Base-by-base conservation (phyloP, 768 basidiomycete genomes). In the Cubamyces sp. region DNA sequence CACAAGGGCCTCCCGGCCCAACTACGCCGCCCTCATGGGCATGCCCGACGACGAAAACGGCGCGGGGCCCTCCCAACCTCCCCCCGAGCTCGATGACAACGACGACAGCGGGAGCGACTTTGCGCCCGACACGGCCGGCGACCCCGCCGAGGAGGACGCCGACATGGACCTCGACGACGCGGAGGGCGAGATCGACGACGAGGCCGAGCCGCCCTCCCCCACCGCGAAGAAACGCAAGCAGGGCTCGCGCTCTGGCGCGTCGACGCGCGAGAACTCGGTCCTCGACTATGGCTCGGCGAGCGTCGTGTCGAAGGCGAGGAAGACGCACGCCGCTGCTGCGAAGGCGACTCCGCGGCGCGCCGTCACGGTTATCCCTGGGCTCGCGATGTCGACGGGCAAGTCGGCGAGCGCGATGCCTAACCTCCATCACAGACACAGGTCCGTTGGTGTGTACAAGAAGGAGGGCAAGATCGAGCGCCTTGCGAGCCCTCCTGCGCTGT, bases 361-460 rank as follows among this genome's bases (percentile, higher is more conserved):
- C 51, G 64, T 51, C 18, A 28, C 53, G 30, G 66, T 69, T 7
- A 66, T 70, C 6, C 69, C 77, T 0, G 74, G 75, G 26, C 67
- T 66, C n/a, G 62, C 68, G 19, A 64, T 57, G 39, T 59, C 63
- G 2, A 47, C 64, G 9, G 54, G 15, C 28, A 56, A 52, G 0
- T 82, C 82, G 14, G 28, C 52, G 9, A 54, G 48, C 34, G 28
- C 60, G 2, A 25, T 68, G 16, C 87, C 87, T 0, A 87, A 82
- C 61, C 76, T 86, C 0, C 84, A 92, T 61, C 91, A 92, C 71
- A 81, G 91, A 50, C 91, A 93, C 69, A 78, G 87, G 26, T 85
- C 88, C 14, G 77, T 85, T 5, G 86, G 90, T 0, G 74, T 91
- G 5, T 84, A 82, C 68, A 76, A 78, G 25, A 79, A 78, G 43